Evolutionary conservation across 306 rosid species (phyloP), one percentile per base, ranked within the genome.

Genomic region (Vigna radiata): DNA sequence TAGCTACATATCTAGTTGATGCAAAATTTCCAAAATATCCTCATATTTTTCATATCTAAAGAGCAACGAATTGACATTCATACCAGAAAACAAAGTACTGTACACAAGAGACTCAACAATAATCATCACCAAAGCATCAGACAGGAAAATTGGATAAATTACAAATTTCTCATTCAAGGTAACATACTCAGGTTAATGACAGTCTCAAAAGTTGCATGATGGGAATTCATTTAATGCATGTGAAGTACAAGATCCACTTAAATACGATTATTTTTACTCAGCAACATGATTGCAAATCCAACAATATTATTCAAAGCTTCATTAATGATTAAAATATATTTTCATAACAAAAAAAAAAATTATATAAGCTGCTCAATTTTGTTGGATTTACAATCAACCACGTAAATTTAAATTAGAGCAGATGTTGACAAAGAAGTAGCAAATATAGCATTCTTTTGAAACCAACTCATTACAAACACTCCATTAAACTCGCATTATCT

Each of bases 291-390:
- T 25, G 27, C 27, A 25, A 25, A 25, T 25, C 27, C 27, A 25
- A 25, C 27, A 25, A 25, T 17, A 52, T 52, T 49, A 37, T 37
- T 43, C 65, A 50, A 14, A 65, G 66, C 15, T 50, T 53, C 33
- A 62, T 16, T 19, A 76, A 29, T 17, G 64, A 18, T 48, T 48
- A 68, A 68, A 68, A 21, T 69, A 54, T 55, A 10, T 17, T 36
- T 10, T 25, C 7, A 69, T 10, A 19, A 25, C 8, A 67, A 27
- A 54, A 62, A 25, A 36, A 62, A 29, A 3, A 8, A 23, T 5
- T 7, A 25, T 27, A 39, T 10, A 17, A 43, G 68, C 37, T 67
- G 8, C 41, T 39, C 55, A 46, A 68, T 29, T 55, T 55, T 56
- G 49, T 23, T 55, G 16, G 48, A 37, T 53, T 39, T 55, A 56